phyloP scores from a whole-genome alignment of 2,329 filamentous ascomycete genomes.

The Colletotrichum tropicale region DNA sequence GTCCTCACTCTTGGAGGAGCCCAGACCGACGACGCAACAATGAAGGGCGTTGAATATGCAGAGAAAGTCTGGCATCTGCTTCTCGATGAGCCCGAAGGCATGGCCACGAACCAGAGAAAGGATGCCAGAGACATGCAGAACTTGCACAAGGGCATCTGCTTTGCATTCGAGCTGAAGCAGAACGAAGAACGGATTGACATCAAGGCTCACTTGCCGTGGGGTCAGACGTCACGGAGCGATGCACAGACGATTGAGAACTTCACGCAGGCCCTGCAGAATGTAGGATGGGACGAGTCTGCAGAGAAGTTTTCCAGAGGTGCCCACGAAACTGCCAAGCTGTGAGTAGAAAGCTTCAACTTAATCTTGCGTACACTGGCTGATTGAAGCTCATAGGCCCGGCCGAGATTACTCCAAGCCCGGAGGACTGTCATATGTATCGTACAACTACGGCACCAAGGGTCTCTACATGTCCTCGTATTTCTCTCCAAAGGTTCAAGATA shows the following conservation, averaged over 20 bases:
- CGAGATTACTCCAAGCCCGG: constrained; percentile 2
- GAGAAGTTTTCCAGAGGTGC: not conserved
- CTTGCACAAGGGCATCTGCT: constrained; percentile 23
- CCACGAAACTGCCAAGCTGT: not conserved
- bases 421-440: not conserved
- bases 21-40: constrained; percentile 23
- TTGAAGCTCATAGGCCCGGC: not conserved
- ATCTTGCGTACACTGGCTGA: not conserved
- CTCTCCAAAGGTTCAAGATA: not conserved
- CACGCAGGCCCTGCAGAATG: not conserved
- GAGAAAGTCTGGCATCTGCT: constrained; percentile 27
- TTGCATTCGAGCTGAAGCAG: constrained; percentile 26
- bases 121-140: constrained; percentile 3
- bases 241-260: constrained; percentile 8
- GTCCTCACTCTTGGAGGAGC: constrained; percentile 26
- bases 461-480: constrained; percentile 14
- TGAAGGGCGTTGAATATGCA: constrained; percentile 22
- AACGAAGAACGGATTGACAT: constrained; percentile 16
- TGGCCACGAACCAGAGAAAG: constrained; percentile 16
- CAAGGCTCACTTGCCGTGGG: constrained; percentile 9
- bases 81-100: constrained; percentile 24
- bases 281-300: constrained; percentile 1
- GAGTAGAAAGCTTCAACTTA: not conserved
- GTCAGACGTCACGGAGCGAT: constrained; percentile 7
- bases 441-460: not conserved